These are phyloP conservation scores for Sungouiozyma ichnusensis DNA, from an alignment of 805 yeast genomes.

Conservation along the genomic window DNA sequence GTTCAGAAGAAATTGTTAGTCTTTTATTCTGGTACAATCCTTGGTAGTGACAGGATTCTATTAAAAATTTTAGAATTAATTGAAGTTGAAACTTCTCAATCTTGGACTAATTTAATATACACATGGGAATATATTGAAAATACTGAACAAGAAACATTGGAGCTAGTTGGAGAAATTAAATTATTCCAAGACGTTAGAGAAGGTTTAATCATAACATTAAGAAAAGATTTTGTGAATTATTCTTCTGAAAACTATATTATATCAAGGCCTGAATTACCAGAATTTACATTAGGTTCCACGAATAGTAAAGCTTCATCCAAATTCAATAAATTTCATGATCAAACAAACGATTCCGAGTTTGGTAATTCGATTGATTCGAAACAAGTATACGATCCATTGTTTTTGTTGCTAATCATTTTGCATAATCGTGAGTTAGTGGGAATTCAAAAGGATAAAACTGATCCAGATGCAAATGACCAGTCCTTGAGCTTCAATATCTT, in stretches of 20 bases:
- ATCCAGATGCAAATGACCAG: constrained; percentile 11
- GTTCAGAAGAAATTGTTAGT: constrained; percentile 41
- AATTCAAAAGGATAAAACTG: constrained; percentile 23
- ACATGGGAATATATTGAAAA: constrained; percentile 54
- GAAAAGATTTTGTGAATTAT: constrained; percentile 39
- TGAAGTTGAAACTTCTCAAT: constrained; percentile 41
- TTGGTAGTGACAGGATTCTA: constrained; percentile 52
- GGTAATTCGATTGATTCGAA: neutral
- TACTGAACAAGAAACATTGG: constrained; percentile 31
- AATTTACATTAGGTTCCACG: neutral
- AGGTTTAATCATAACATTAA: constrained; percentile 41
- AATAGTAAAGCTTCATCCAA: neutral
- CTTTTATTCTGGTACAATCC: constrained; percentile 53
- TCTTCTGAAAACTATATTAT: constrained; percentile 33
- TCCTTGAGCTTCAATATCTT: constrained; percentile 19
- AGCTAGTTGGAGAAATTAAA: constrained; percentile 38
- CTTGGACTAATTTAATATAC: constrained; percentile 58
- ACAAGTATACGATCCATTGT: constrained; percentile 55
- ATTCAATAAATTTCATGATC: neutral
- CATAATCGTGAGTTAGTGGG: constrained; percentile 56
- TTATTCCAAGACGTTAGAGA: constrained; percentile 37
- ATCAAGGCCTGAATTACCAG: constrained; percentile 24
- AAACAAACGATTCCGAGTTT: neutral
- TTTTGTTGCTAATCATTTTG: constrained; percentile 48
- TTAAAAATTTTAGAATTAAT: constrained; percentile 44